Base-by-base conservation (phyloP, 1,284 basidiomycete genomes). In the Ceratobasidium papillatum region DNA sequence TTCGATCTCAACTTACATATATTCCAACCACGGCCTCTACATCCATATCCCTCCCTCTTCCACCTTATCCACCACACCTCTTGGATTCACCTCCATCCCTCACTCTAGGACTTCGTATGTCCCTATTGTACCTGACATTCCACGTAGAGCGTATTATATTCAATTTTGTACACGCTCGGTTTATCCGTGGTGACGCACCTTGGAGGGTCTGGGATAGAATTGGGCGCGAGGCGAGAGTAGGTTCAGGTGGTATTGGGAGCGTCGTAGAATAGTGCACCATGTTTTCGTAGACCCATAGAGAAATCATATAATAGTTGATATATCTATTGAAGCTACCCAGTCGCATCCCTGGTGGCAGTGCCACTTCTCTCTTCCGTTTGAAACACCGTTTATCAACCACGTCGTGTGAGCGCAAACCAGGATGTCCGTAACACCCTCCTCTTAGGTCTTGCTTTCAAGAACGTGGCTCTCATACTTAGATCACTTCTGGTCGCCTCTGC, bases 101-200 rank as follows among this genome's bases (percentile, higher is more conserved):
- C 3, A 25, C 52, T 47, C 17, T 78, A 32, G 22, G 79, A 19
- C 63, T 76, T 7, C 74, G 81, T 17, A 45, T 86, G 7, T 78
- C 74, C n/a, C 49, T 78, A n/a, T 76, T 81, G 0, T 80, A 80
- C 32, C 64, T 81, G 3, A 78, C 82, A 2, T 83, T 83, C n/a
- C 77, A 73, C 27, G 30, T 84, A 0, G 86, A 86, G 76, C 79
- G 82, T 64, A 76, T 77, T 74, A 64, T 85, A 1, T 88, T 87
- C 77, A 74, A 72, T 1, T 52, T 80, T 3, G 76, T 82, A 1
- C 75, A 80, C 0, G 87, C 86, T 8, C 80, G 84, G 34, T 83
- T 86, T 49, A 85, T 88, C 0, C 74, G 61, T 3, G 87, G 86
- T 1, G 81, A 82, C 22, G 87, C 87, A 77, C 87, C 88, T 0